These are phyloP conservation scores for Notholithocarpus densiflorus DNA, from an alignment of 306 rosid species.

Conservation along the genomic window DNA sequence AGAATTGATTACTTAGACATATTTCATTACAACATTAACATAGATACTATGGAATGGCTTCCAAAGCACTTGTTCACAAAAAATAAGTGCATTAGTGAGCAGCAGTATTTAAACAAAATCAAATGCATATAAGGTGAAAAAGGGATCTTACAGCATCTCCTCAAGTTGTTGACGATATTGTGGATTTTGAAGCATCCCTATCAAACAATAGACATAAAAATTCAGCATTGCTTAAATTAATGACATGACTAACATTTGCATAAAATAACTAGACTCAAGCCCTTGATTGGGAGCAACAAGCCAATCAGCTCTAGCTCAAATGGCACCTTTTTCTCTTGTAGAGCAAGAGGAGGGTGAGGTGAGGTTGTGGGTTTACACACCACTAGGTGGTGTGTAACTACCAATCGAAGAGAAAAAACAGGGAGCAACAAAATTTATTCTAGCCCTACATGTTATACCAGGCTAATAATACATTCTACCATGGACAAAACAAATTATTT, in stretches of 20 bases:
- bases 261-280: not conserved
- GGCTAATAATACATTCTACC: no score
- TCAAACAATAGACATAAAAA: conserved; percentile 3
- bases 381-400: not conserved
- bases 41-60: not conserved
- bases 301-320: no score
- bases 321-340: no score
- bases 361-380: not conserved
- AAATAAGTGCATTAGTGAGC: not conserved
- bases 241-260: not conserved
- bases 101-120: not conserved
- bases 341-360: no score
- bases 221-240: not conserved
- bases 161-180: conserved; percentile 94
- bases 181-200: conserved; percentile 98
- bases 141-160: conserved; percentile 84
- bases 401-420: not conserved
- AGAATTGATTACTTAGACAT: not conserved
- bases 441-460: conserved; percentile 8
- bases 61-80: not conserved
- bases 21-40: not conserved
- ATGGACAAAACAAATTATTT: not conserved
- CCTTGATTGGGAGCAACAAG: no score
- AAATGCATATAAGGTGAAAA: not conserved
- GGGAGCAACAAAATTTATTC: conserved; percentile 12